phyloP scores from a whole-genome alignment of 2,329 filamentous ascomycete species.

The Botryosphaeria dothidea region DNA sequence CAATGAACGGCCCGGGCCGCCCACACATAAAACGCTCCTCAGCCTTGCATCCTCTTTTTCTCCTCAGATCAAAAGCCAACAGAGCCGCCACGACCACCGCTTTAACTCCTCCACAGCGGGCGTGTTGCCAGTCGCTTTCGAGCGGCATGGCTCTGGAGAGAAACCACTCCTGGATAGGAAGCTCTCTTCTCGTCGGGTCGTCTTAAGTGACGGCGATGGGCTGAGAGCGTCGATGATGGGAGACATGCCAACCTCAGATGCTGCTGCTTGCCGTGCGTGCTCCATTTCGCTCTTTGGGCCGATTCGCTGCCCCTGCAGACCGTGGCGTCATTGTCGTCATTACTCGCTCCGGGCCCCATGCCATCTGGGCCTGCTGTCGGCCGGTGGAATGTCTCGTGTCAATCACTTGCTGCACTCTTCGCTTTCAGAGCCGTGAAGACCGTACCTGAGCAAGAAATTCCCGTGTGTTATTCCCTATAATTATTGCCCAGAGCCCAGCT shows the following conservation, averaged over 20 bases:
- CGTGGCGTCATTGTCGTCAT: background rate
- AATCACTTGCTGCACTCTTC: background rate
- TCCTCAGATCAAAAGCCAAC: conserved; percentile 20
- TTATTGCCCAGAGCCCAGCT: background rate
- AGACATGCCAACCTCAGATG: background rate
- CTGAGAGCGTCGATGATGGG: conserved; percentile 20
- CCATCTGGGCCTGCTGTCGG: background rate
- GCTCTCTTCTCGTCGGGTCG: conserved; percentile 18
- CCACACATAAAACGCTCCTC: conserved; percentile 8
- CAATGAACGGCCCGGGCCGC: conserved; percentile 5
- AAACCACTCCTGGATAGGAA: conserved; percentile 21
- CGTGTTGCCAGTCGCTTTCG: conserved; percentile 20
- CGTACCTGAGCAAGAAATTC: background rate
- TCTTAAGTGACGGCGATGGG: conserved; percentile 21
- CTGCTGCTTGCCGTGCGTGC: background rate
- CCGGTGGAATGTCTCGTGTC: background rate
- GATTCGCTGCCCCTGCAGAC: background rate
- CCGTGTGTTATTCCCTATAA: background rate
- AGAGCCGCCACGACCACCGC: conserved; percentile 22
- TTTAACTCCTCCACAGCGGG: conserved; percentile 20
- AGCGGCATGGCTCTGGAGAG: conserved; percentile 20
- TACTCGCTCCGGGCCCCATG: background rate
- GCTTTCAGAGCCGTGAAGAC: too few relatives aligned
- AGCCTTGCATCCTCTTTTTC: conserved; percentile 10
- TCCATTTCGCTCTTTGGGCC: background rate